A percentile compares a stretch with the other conserved stretches of the same genome.
phyloP scores from a whole-genome alignment of 192 early-diverging fungal genomes.

The Gonapodya sp. region DNA sequence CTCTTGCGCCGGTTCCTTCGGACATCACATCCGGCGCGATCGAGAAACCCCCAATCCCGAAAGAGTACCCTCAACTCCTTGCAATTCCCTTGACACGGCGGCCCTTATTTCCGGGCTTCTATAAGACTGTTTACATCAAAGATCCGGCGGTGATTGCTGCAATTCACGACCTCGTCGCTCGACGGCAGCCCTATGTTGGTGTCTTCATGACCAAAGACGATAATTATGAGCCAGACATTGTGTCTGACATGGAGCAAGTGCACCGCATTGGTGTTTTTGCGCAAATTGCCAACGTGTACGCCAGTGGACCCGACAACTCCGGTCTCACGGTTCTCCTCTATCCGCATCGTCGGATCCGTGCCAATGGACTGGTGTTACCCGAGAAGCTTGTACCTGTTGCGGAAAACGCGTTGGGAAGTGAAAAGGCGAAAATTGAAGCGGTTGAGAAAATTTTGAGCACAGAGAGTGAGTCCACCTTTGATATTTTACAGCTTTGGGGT shows the following conservation, averaged over 20 bases:
- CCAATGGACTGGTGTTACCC: slow-evolving; percentile 53
- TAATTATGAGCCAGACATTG: slow-evolving; percentile 71
- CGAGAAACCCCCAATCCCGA: slow-evolving; percentile 46
- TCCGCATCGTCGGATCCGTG: slow-evolving; percentile 83
- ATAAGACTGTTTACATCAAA: slow-evolving; percentile 95
- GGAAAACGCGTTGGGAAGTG: slow-evolving; percentile 17
- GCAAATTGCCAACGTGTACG: slow-evolving; percentile 88
- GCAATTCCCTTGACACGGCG: slow-evolving; percentile 86
- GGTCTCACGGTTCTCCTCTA: slow-evolving; percentile 88
- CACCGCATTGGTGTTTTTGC: slow-evolving; percentile 91
- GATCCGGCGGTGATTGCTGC: slow-evolving; percentile 85
- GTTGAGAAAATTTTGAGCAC: slow-evolving; percentile 1
- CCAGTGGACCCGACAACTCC: slow-evolving; percentile 45
- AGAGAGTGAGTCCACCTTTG: neutral
- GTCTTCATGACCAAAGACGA: slow-evolving; percentile 92
- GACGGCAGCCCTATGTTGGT: slow-evolving; percentile 92
- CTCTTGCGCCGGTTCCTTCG: neutral
- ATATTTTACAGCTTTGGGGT: slow-evolving; percentile 5
- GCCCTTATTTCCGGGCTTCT: slow-evolving; percentile 94
- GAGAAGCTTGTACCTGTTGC: slow-evolving; percentile 7
- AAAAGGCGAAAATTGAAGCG: slow-evolving; percentile 16
- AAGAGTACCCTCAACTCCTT: slow-evolving; percentile 86
- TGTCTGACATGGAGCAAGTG: slow-evolving; percentile 65
- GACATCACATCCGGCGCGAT: neutral
- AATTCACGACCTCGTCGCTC: slow-evolving; percentile 81